Evolutionary conservation across 2,329 filamentous ascomycete species (phyloP).

Genomic region (Chalara sp.): DNA sequence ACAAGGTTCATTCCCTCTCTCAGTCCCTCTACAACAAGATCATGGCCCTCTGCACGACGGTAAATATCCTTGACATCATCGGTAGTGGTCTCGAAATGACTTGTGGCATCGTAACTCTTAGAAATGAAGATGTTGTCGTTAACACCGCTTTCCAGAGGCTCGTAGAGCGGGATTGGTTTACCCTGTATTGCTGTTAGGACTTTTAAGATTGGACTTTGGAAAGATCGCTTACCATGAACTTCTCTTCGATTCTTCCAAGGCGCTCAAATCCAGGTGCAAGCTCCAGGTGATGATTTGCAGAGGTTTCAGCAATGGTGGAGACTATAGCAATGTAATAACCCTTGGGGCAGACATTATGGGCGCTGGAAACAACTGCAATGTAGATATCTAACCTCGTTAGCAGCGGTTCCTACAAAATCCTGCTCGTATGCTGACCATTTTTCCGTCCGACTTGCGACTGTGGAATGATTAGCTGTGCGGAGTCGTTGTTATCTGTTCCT

Average conservation of each 20-base stretch:
- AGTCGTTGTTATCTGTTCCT: constrained; percentile 84
- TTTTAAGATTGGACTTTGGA: not conserved
- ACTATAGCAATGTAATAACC: constrained; percentile 99
- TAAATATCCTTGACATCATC: constrained; percentile 97
- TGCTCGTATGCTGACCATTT: constrained; percentile 55
- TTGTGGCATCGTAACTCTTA: constrained; percentile 96
- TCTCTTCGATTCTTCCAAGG: constrained; percentile 90
- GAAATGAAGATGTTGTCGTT: constrained; percentile 95
- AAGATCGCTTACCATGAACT: constrained; percentile 69
- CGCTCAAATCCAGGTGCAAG: constrained; percentile 87
- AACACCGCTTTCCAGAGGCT: constrained; percentile 74
- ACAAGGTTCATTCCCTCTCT: constrained; percentile 62
- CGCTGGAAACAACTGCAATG: constrained; percentile 88
- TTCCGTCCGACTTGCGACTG: constrained; percentile 96
- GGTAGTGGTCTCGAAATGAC: constrained; percentile 87
- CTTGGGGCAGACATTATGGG: constrained; percentile 97
- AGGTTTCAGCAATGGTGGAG: constrained; percentile 88
- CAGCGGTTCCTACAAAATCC: not conserved
- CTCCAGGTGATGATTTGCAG: constrained; percentile 92
- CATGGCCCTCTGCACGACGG: constrained; percentile 63
- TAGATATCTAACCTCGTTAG: constrained; percentile 67
- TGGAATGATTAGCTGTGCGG: constrained; percentile 91
- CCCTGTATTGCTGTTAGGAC: constrained; percentile 38
- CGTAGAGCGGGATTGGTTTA: constrained; percentile 85
- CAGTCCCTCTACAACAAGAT: constrained; percentile 60